phyloP scores from a whole-genome alignment of 306 rosid species.

The Ormosia semicastrata region DNA sequence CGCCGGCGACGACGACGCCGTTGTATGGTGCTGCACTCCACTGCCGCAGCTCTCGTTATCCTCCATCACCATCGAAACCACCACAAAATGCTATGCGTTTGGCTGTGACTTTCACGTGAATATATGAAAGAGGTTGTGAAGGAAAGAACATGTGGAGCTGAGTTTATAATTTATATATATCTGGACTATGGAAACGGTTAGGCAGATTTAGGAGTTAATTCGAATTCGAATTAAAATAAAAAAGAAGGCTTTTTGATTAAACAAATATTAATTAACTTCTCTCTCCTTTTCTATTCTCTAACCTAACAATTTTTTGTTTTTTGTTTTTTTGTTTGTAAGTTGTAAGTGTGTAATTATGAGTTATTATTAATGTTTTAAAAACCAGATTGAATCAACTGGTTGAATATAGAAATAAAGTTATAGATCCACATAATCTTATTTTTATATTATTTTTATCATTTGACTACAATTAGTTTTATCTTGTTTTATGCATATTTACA shows the following conservation, averaged over 20 bases:
- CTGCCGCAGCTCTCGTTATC: slow-evolving; percentile 75
- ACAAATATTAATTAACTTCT: background rate
- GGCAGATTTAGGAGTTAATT: slow-evolving; percentile 9
- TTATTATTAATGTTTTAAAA: no score
- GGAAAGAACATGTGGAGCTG: background rate
- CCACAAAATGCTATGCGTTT: slow-evolving; percentile 26
- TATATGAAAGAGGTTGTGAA: background rate
- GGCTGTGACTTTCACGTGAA: slow-evolving; percentile 29
- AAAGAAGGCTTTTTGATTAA: background rate
- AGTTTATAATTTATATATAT: slow-evolving; percentile 5
- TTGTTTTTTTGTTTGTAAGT: no score
- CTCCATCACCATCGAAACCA: slow-evolving; percentile 43
- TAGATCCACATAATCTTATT: no score
- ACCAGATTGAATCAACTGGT: no score
- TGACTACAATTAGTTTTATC: no score
- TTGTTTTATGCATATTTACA: no score
- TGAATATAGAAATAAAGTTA: no score
- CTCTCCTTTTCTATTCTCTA: background rate
- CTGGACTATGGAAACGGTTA: background rate
- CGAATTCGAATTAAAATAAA: background rate
- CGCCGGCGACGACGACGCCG: slow-evolving; percentile 43
- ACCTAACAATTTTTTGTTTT: background rate
- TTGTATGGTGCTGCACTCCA: slow-evolving; percentile 37
- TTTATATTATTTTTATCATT: no score
- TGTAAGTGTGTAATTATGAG: no score